Conservation (phyloP, 2,329 filamentous ascomycete genomes). For the Bertia moriformis region DNA sequence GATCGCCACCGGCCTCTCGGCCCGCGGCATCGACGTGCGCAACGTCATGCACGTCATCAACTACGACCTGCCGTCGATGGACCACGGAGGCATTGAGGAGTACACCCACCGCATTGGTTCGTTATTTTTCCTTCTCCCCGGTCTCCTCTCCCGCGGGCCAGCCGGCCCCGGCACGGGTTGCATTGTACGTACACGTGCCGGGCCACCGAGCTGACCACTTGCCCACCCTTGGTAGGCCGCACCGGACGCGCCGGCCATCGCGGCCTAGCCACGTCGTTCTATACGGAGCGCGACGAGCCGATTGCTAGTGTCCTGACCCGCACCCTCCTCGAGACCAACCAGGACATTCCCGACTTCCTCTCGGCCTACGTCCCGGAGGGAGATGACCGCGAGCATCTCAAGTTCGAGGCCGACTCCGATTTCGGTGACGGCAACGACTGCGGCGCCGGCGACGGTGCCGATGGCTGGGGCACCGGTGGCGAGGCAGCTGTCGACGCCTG, state of each 20-base stretch:
- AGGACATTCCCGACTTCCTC: slow-evolving; percentile 73
- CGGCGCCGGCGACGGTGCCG: background rate
- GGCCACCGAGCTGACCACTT: background rate
- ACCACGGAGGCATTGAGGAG: slow-evolving; percentile 79
- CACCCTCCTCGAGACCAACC: slow-evolving; percentile 65
- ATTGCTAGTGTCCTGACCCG: slow-evolving; percentile 65
- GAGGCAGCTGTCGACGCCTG: too few relatives aligned
- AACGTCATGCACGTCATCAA: slow-evolving; percentile 89
- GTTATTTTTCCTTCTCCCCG: slow-evolving; percentile 8
- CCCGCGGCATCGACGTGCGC: slow-evolving; percentile 76
- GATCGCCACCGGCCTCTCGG: slow-evolving; percentile 72
- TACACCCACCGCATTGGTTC: slow-evolving; percentile 89
- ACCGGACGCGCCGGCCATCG: slow-evolving; percentile 85
- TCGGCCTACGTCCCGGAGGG: slow-evolving; percentile 45
- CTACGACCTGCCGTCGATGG: slow-evolving; percentile 64
- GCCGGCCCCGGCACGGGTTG: slow-evolving; percentile 1
- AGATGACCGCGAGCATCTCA: slow-evolving; percentile 30
- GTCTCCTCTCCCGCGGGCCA: background rate
- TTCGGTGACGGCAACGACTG: slow-evolving; percentile 8
- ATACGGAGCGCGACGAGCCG: slow-evolving; percentile 60
- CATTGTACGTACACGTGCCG: slow-evolving; percentile 6
- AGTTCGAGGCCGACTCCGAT: slow-evolving; percentile 43
- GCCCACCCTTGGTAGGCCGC: slow-evolving; percentile 44
- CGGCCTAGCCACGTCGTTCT: slow-evolving; percentile 80
- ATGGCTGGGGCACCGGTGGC: too few relatives aligned